phyloP scores from a whole-genome alignment of 1,139 yeast genomes.

The Blastobotrys illinoisensis region DNA sequence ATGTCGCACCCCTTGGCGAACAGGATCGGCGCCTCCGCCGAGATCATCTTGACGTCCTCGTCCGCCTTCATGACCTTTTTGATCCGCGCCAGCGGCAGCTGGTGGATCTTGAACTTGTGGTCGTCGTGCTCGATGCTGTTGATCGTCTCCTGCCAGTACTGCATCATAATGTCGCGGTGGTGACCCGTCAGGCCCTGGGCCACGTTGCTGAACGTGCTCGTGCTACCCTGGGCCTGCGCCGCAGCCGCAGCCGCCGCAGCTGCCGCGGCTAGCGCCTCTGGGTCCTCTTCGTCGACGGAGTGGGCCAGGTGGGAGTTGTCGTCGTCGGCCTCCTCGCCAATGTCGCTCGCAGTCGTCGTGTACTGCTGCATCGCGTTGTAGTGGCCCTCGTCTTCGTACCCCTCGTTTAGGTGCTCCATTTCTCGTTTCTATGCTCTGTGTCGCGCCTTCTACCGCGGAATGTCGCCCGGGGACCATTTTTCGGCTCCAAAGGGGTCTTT shows the following conservation, averaged over 20 bases:
- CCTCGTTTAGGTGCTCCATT: neutral
- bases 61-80: slow-evolving; percentile 97
- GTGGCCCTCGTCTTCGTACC: neutral
- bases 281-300: neutral
- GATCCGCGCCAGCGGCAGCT: slow-evolving; percentile 88
- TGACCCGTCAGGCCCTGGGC: slow-evolving; percentile 87
- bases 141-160: slow-evolving; percentile 90
- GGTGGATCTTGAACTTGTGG: slow-evolving; percentile 90
- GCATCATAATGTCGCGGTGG: slow-evolving; percentile 84
- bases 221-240: slow-evolving; percentile 1
- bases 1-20: slow-evolving; percentile 98
- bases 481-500: neutral
- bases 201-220: slow-evolving; percentile 62
- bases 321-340: slow-evolving; percentile 1
- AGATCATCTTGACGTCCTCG: slow-evolving; percentile 93
- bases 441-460: neutral
- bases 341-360: neutral
- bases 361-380: neutral
- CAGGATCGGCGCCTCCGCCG: slow-evolving; percentile 95
- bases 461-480: neutral
- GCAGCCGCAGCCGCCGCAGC: slow-evolving; percentile 1
- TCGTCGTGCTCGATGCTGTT: slow-evolving; percentile 85
- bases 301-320: neutral
- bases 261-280: slow-evolving; percentile 1
- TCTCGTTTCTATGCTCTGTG: neutral